These are phyloP conservation scores for Xanthoconium stramineum DNA, from an alignment of 768 basidiomycete genomes.

Conservation along the genomic window DNA sequence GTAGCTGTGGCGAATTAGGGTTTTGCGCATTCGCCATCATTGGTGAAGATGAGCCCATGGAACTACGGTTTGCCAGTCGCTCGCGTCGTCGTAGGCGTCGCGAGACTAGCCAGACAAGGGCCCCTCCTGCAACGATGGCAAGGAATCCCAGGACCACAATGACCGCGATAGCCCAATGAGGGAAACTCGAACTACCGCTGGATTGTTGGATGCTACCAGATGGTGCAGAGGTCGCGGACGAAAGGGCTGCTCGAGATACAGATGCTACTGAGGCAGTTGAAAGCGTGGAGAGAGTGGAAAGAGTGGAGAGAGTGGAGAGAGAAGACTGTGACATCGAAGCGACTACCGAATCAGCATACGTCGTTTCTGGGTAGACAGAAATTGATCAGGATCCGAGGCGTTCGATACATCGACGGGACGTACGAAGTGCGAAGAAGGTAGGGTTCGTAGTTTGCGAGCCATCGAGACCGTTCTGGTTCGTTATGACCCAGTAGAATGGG, in stretches of 20 bases:
- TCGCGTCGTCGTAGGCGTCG: slow-evolving; percentile 59
- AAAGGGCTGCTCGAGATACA: slow-evolving; percentile 36
- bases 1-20: slow-evolving; percentile 42
- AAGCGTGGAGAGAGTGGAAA: slow-evolving; percentile 29
- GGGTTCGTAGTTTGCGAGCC: slow-evolving; percentile 62
- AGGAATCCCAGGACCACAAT: slow-evolving; percentile 84
- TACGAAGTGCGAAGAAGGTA: slow-evolving; percentile 78
- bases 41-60: slow-evolving; percentile 76
- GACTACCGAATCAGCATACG: slow-evolving; percentile 63
- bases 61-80: slow-evolving; percentile 56
- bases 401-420: slow-evolving; percentile 36
- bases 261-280: slow-evolving; percentile 39
- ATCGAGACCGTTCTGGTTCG: slow-evolving; percentile 54
- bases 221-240: slow-evolving; percentile 15
- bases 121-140: slow-evolving; percentile 66
- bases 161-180: slow-evolving; percentile 90
- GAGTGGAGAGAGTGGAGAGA: slow-evolving; percentile 30
- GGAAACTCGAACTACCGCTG: slow-evolving; percentile 47
- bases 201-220: slow-evolving; percentile 47
- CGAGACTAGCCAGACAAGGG: slow-evolving; percentile 70
- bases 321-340: slow-evolving; percentile 49
- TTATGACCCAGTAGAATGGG: slow-evolving; percentile 78
- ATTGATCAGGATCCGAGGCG: slow-evolving; percentile 5
- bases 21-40: slow-evolving; percentile 70
- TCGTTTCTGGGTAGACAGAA: slow-evolving; percentile 54